phyloP scores from a whole-genome alignment of 225 moss, liverwort and hornwort genomes.

The Anthoceros angustus region DNA sequence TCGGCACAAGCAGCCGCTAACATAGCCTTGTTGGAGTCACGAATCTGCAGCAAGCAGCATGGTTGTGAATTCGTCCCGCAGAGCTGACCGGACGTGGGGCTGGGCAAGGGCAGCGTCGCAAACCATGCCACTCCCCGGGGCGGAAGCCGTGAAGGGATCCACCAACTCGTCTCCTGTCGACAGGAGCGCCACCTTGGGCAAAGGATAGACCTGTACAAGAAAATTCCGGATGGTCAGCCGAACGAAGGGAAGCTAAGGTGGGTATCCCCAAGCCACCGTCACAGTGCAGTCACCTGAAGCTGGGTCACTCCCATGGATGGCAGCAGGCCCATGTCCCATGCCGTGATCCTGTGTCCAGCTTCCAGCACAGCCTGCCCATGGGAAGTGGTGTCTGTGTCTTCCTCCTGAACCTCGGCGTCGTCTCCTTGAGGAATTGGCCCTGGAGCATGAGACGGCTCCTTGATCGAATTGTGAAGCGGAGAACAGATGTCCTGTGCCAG shows the following conservation, averaged over 20 bases:
- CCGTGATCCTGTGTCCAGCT: constrained; percentile 49
- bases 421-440: constrained; percentile 71
- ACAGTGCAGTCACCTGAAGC: constrained; percentile 47
- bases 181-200: constrained; percentile 73
- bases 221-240: neutral
- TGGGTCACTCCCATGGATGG: constrained; percentile 53
- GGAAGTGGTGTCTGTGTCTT: constrained; percentile 45
- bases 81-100: neutral
- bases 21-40: constrained; percentile 93
- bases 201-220: constrained; percentile 56
- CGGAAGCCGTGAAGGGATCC: constrained; percentile 38
- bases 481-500: neutral
- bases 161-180: constrained; percentile 97
- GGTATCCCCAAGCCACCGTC: neutral
- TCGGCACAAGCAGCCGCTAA: constrained; percentile 66
- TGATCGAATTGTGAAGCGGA: neutral
- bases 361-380: constrained; percentile 26
- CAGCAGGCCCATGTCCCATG: constrained; percentile 78
- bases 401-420: constrained; percentile 88
- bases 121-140: constrained; percentile 63
- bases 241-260: neutral
- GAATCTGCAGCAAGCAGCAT: constrained; percentile 46
- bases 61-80: no score
- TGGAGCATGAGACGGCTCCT: constrained; percentile 8
- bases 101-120: neutral